These are phyloP conservation scores for Agaricus sinodeliciosus DNA, from an alignment of 768 basidiomycete species.

Conservation along the genomic window DNA sequence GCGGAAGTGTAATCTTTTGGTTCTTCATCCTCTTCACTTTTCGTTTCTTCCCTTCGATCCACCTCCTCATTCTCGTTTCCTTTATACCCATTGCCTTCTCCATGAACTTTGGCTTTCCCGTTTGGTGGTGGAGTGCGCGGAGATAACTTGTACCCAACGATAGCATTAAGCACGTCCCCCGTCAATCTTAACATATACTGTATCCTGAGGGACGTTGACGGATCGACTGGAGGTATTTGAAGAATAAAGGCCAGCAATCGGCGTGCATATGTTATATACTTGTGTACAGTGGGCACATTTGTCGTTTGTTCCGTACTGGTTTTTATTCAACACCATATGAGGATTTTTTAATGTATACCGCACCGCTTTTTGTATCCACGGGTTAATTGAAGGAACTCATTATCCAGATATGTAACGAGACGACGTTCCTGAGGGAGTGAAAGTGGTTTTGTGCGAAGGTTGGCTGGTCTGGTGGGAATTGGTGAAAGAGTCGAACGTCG, in stretches of 20 bases:
- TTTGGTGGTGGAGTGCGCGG: neutral
- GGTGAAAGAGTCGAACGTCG: neutral
- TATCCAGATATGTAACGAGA: slow-evolving; percentile 60
- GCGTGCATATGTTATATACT: slow-evolving; percentile 55
- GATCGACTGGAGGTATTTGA: slow-evolving; percentile 69
- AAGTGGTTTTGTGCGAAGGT: slow-evolving; percentile 26
- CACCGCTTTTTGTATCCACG: slow-evolving; percentile 73
- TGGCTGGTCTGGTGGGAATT: neutral
- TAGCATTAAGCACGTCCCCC: slow-evolving; percentile 52
- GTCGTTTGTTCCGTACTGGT: slow-evolving; percentile 43
- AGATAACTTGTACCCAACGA: slow-evolving; percentile 48
- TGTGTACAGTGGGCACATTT: slow-evolving; percentile 46
- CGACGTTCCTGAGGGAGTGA: slow-evolving; percentile 55
- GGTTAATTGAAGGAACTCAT: slow-evolving; percentile 57
- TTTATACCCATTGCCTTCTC: neutral
- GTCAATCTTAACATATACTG: slow-evolving; percentile 68
- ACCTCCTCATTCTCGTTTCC: neutral
- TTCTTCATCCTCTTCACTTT: neutral
- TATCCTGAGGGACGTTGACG: slow-evolving; percentile 61
- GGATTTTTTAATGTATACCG: slow-evolving; percentile 15
- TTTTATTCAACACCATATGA: neutral
- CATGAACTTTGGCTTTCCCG: neutral
- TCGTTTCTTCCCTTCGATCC: neutral
- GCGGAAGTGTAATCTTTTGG: slow-evolving; percentile 6
- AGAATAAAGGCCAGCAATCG: slow-evolving; percentile 55